Evolutionary conservation across 2,329 filamentous ascomycete genomes (phyloP), one percentile per base, ranked within the genome.

Genomic region (Xylariaceae sp.): DNA sequence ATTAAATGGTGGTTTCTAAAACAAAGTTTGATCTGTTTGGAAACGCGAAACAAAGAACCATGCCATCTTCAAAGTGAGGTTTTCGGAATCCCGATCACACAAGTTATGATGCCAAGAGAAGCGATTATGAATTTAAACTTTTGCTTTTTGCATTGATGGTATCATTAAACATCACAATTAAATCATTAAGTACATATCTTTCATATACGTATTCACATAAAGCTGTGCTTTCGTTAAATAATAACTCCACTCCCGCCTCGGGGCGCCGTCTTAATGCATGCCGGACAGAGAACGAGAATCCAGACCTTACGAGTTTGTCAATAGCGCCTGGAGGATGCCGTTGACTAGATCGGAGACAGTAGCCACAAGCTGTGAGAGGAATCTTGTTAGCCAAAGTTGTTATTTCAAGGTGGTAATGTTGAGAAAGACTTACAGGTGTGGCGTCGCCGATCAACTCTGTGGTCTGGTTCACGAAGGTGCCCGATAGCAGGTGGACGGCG

Each of bases 391-490:
- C 25, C 47, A 38, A 11, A n/a, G 14, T 16, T 16, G 14, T 10
- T 33, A 32, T 4, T n/a, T 16, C n/a, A 8, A 21, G 1, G 10
- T 14, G 14, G 20, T 36, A 12, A 25, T 10, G 23, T n/a, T n/a
- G n/a, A n/a, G n/a, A n/a, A n/a, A 33, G 35, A 50, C 65, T 61
- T 67, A 69, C 66, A 42, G 67, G 67, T 52, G 67, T 69, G 3
- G 67, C 67, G 45, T 71, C 67, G 21, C 63, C 66, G 53, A 72
- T 72, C 25, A 73, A 55, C 44, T 72, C 69, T 2, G 61, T 62
- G 29, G 69, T 70, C 49, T 73, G 67, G 17, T 63, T 59, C 6
- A 73, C 67, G 50, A 73, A 73, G 1, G 62, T 59, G 22, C 61
- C 51, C 4, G 62, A 67, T 6, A 73, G 52, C 12, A 73, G 54